Conservation (phyloP, 768 basidiomycete genomes). For the Crepidotus variabilis region DNA sequence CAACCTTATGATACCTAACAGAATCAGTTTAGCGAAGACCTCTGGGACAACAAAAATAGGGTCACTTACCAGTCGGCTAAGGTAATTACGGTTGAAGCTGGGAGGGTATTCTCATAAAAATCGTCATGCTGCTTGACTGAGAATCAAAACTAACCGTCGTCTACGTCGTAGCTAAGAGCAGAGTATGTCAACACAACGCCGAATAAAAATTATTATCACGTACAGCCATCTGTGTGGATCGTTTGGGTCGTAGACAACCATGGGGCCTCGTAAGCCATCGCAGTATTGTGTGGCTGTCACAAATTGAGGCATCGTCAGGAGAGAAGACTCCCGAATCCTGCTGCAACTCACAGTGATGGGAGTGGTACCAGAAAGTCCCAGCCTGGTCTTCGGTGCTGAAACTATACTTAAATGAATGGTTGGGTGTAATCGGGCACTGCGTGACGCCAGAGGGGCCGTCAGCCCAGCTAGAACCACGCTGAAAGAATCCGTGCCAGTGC, state of each 20-base stretch:
- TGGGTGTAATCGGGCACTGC: constrained; percentile 42
- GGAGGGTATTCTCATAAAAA: too few relatives aligned
- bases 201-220: background rate
- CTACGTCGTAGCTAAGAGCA: background rate
- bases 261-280: constrained; percentile 20
- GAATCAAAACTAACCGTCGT: background rate
- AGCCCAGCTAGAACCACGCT: constrained; percentile 25
- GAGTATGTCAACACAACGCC: too few relatives aligned
- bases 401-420: constrained; percentile 33
- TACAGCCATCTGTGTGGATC: background rate
- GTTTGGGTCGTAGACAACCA: constrained; percentile 22
- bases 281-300: constrained; percentile 18
- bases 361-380: constrained; percentile 43
- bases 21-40: background rate
- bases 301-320: too few relatives aligned
- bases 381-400: constrained; percentile 34
- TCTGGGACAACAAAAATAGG: background rate
- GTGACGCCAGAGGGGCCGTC: constrained; percentile 31
- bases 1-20: constrained; percentile 33
- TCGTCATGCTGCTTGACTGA: background rate
- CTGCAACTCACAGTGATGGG: constrained; percentile 17
- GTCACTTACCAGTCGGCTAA: constrained; percentile 42
- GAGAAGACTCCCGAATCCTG: background rate
- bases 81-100: constrained; percentile 39
- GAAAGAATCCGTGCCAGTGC: constrained; percentile 34